Evolutionary conservation across 1,284 basidiomycete species (phyloP), one percentile per base, ranked within the genome.

Genomic region (Apiotrichum veenhuisii): DNA sequence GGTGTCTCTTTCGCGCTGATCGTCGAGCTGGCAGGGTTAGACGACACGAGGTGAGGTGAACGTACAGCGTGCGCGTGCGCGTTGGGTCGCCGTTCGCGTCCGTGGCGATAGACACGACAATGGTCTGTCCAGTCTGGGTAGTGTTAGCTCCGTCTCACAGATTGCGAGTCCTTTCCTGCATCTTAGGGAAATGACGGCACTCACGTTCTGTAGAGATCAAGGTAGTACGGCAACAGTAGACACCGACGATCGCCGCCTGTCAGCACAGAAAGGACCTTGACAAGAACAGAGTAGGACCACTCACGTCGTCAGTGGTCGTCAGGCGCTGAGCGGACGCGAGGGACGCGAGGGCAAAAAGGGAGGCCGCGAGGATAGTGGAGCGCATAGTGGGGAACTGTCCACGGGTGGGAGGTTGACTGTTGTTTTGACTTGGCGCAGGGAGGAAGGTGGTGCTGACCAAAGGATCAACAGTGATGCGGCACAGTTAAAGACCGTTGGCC

Each of bases 71-170:
- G 14, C 42, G 44, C 10, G 68, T 69, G 25, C 54, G 2, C 20
- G 18, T 48, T 15, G 59, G 50, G 34, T 58, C 55, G 41, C 68
- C 68, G 26, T 60, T 42, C 5, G 61, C 63, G 48, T 71, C 65
- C 40, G 71, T 74, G 18, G 59, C 52, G 33, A 58, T 41, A 17
- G 63, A 64, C 12, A 69, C 30, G 51, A 72, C 65, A 3, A 69
- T 40, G 15, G 64, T 70, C 50, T 71, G 61, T 30, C 72, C 72
- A 8, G 40, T 7, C 46, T 48, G 22, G 18, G 23, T 5, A n/a
- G 46, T 48, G 17, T 30, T 46, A 67, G 57, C 70, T 68, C 20
- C 14, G 18, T 50, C 17, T 26, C 17, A 20, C 5, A 10, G 10
- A 20, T 8, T 22, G 5, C 8, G n/a, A 4, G 2, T 10, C 40